Evolutionary conservation across 164 flowering plant genomes (phyloP).

Genomic region (Vitis rotundifolia): DNA sequence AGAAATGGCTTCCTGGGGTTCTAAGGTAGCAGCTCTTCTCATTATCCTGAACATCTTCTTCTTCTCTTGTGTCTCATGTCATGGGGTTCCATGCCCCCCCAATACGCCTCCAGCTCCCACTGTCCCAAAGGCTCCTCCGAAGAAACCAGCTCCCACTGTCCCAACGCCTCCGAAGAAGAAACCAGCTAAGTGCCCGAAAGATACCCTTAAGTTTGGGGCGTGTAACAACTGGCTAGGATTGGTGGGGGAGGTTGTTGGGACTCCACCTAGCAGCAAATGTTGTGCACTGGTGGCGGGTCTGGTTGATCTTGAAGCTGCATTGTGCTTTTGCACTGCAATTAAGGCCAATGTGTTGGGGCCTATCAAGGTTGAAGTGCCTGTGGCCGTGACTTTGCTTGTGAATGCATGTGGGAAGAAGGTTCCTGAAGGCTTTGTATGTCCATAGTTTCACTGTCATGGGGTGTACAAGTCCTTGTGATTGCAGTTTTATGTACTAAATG

Average conservation of each 20-base stretch:
- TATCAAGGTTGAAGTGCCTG: conserved; percentile 45
- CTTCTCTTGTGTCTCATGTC: conserved; percentile 38
- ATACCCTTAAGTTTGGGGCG: conserved; percentile 68
- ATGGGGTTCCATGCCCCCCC: conserved; percentile 17
- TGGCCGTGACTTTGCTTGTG: conserved; percentile 62
- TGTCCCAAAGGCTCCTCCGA: conserved; percentile 12
- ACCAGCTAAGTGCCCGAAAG: conserved; percentile 60
- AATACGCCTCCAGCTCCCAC: not conserved
- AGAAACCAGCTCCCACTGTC: conserved; percentile 10
- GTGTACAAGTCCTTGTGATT: too few relatives aligned
- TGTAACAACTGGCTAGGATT: conserved; percentile 75
- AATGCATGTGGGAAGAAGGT: conserved; percentile 65
- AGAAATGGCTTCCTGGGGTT: conserved; percentile 23
- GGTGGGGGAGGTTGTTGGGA: conserved; percentile 54
- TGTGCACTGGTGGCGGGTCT: conserved; percentile 57
- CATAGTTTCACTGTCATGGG: too few relatives aligned
- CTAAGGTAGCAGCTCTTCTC: conserved; percentile 28
- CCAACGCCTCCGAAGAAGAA: conserved; percentile 10
- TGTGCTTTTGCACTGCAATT: conserved; percentile 77
- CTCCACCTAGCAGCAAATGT: conserved; percentile 54
- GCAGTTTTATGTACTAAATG: too few relatives aligned
- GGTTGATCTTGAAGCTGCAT: conserved; percentile 76
- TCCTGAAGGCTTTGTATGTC: conserved; percentile 63
- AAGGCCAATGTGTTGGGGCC: conserved; percentile 64
- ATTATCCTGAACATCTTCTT: conserved; percentile 35